These are phyloP conservation scores for Geopyxis carbonaria DNA, from an alignment of 495 filamentous ascomycete genomes.

Conservation along the genomic window DNA sequence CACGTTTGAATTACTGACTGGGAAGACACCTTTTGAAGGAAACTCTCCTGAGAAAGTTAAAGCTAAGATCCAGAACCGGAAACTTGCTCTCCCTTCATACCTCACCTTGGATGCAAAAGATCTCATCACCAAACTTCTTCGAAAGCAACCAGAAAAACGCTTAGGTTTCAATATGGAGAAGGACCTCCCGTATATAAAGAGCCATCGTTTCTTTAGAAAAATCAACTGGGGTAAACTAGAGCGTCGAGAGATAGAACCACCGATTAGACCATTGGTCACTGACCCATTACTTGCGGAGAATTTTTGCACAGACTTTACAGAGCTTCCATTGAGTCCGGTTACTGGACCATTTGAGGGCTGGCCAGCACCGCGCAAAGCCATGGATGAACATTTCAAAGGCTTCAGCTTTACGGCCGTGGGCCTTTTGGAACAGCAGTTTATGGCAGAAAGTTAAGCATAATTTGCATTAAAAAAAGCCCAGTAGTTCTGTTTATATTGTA, in stretches of 20 bases:
- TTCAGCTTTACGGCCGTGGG: constrained; percentile 89
- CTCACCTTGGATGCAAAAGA: constrained; percentile 82
- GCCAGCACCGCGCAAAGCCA: too few species aligned
- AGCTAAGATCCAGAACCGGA: constrained; percentile 82
- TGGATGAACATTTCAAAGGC: constrained; percentile 70
- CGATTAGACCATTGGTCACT: constrained; percentile 81
- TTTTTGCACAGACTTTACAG: constrained; percentile 75
- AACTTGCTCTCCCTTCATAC: constrained; percentile 72
- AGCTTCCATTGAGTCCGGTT: constrained; percentile 60
- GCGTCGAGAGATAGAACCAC: constrained; percentile 58
- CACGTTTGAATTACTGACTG: constrained; percentile 80
- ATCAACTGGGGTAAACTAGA: constrained; percentile 82
- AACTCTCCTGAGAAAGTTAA: constrained; percentile 84
- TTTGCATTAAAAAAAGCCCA: too few species aligned
- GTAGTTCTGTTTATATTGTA: too few species aligned
- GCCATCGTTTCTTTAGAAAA: constrained; percentile 88
- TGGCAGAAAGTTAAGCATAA: constrained; percentile 44
- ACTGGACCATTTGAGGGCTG: too few species aligned
- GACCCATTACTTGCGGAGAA: constrained; percentile 93
- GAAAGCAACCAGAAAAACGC: constrained; percentile 79
- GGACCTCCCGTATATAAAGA: constrained; percentile 71
- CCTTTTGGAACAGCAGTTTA: constrained; percentile 38
- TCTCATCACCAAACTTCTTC: constrained; percentile 67
- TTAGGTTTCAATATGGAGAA: constrained; percentile 75
- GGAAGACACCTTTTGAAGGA: constrained; percentile 72